Evolutionary conservation across 2,329 filamentous ascomycete species (phyloP).

Genomic region (Dendryphion nanum): DNA sequence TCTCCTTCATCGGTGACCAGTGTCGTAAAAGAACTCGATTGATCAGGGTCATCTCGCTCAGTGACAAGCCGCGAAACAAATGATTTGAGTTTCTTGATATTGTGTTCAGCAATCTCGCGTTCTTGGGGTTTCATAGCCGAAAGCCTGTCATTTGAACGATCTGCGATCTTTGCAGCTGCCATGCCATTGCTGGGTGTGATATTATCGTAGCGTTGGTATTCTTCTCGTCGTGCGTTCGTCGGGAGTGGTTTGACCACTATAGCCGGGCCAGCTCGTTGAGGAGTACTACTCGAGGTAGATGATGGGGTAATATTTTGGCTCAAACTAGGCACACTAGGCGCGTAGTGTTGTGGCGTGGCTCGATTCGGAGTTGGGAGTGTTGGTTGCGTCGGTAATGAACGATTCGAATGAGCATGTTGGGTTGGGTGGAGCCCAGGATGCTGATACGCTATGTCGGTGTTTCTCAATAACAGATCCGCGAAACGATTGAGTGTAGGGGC

Average conservation of each 20-base stretch:
- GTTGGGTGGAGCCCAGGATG: conserved; percentile 16
- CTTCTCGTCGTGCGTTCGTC: conserved; percentile 37
- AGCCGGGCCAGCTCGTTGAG: conserved; percentile 36
- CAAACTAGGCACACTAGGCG: not conserved
- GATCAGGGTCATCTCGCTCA: conserved; percentile 68
- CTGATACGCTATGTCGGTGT: conserved; percentile 37
- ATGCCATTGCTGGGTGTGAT: conserved; percentile 27
- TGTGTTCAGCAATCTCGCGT: conserved; percentile 74
- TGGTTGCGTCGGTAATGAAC: not conserved
- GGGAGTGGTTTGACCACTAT: conserved; percentile 50
- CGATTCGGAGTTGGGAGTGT: not conserved
- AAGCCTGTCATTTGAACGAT: conserved; percentile 55
- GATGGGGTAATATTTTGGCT: not conserved
- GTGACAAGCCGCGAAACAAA: conserved; percentile 72
- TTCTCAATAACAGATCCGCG: conserved; percentile 53
- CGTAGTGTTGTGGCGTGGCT: not conserved
- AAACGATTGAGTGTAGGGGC: conserved; percentile 53
- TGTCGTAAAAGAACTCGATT: conserved; percentile 58
- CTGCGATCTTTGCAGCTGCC: conserved; percentile 52
- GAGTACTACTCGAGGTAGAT: not conserved
- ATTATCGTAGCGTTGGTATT: conserved; percentile 42
- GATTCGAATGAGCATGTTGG: not conserved
- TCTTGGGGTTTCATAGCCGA: conserved; percentile 70
- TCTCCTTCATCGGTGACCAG: conserved; percentile 56
- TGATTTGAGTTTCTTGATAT: conserved; percentile 67